Evolutionary conservation across 179 eudicot species (phyloP), one percentile per base, ranked within the genome.

Genomic region (Silene coronaria): DNA sequence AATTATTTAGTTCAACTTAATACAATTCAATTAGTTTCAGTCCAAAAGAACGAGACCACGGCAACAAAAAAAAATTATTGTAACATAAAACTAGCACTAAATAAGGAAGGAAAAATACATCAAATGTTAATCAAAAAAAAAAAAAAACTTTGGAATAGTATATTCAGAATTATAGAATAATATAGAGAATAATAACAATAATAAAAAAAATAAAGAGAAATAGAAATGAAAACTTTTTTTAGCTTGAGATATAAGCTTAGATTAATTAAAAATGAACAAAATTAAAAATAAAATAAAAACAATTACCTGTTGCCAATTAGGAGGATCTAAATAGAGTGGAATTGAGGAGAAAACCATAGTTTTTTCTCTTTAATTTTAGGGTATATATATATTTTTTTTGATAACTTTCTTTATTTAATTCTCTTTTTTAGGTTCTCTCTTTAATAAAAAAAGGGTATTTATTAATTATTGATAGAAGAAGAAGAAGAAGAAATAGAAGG

Each of bases 281-380:
- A 77, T 45, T 38, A 19, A 36, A 6, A 45, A 70, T n/a, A 23
- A 26, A 10, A 17, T 19, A 9, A 53, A 62, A 10, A 36, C 7
- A 83, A 51, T 51, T 71, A 91, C 97, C 91, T 90, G 97, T 74
- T 92, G 97, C 96, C 96, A 90, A 84, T 90, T 89, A 87, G 90
- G 86, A 72, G 90, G 90, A 89, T 90, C 97, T 82, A 87, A 82
- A 86, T 90, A 92, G 84, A 84, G 80, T 62, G 91, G 91, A 89
- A 85, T 70, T 19, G 96, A 88, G 75, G 96, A 85, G 83, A 86
- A 89, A 85, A 87, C 93, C 90, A 89, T 91, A 79, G 70, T 85
- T 17, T 66, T 30, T 72, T 57, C 67, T 21, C 73, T 72, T 66
- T 62, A 66, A 32, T 71, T 65, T 78, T 77, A 73, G 67, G 80